Evolutionary conservation across 2,329 filamentous ascomycete genomes (phyloP).

Genomic region (Metarhizium album): DNA sequence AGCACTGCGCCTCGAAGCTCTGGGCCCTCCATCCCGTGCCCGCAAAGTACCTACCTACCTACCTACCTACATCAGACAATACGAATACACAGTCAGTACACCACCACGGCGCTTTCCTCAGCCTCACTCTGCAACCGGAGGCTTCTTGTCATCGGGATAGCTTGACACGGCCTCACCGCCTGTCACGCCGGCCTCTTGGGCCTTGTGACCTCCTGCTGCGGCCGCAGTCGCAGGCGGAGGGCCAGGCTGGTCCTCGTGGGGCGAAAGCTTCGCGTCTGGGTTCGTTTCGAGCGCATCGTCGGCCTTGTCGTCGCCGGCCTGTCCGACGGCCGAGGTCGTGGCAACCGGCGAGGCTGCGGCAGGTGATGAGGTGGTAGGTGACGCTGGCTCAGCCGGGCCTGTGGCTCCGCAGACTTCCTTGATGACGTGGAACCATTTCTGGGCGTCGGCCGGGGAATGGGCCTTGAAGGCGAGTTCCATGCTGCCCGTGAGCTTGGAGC

Average conservation of each 20-base stretch:
- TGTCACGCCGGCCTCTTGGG: slow-evolving; percentile 38
- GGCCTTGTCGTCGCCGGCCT: slow-evolving; percentile 2
- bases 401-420: slow-evolving; percentile 45
- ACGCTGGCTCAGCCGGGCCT: slow-evolving; percentile 24
- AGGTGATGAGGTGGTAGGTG: slow-evolving; percentile 13
- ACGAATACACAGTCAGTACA: no score
- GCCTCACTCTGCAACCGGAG: slow-evolving; percentile 2
- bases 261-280: slow-evolving; percentile 7
- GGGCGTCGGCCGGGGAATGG: slow-evolving; percentile 65
- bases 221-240: slow-evolving; percentile 7
- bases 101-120: no score
- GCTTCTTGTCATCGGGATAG: slow-evolving; percentile 3
- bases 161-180: slow-evolving; percentile 13
- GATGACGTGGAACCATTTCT: slow-evolving; percentile 77
- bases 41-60: no score
- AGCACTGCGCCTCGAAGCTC: background rate
- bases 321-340: background rate
- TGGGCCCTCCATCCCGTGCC: background rate
- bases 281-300: slow-evolving; percentile 10
- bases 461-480: slow-evolving; percentile 85
- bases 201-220: slow-evolving; percentile 21
- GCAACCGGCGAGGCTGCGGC: slow-evolving; percentile 4
- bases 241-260: slow-evolving; percentile 14
- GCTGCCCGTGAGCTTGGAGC: slow-evolving; percentile 67
- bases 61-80: no score